A percentile compares a stretch with the other conserved stretches of the same genome.
phyloP scores from a whole-genome alignment of 2,329 filamentous ascomycete genomes.

The Xylariaceae sp. region DNA sequence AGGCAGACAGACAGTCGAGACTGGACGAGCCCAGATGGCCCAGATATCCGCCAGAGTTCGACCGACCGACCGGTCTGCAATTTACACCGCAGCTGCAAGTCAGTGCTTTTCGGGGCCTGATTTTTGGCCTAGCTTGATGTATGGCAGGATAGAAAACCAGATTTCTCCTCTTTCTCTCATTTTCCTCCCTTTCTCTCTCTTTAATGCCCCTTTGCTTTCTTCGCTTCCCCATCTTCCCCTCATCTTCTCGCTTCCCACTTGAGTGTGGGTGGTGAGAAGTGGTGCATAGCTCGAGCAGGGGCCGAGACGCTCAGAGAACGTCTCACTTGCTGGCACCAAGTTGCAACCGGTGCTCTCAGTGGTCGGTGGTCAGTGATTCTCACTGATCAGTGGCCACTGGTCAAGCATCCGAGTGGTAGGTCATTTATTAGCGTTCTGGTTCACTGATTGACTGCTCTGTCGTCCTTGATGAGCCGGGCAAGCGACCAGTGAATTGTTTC shows the following conservation, averaged over 20 bases:
- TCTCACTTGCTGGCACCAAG: background rate
- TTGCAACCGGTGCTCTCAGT: background rate
- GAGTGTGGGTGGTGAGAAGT: constrained; percentile 7
- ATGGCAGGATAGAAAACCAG: constrained; percentile 12
- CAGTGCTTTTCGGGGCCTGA: background rate
- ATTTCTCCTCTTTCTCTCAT: background rate
- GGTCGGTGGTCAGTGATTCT: background rate
- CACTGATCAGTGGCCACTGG: background rate
- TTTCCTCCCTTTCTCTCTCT: background rate
- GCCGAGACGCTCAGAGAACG: constrained; percentile 8
- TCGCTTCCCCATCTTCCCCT: constrained; percentile 2
- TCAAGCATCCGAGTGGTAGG: background rate
- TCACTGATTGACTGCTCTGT: too few species aligned
- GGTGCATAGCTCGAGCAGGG: constrained; percentile 8
- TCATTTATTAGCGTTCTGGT: too few species aligned
- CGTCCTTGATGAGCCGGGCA: too few species aligned
- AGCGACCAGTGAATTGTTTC: too few species aligned
- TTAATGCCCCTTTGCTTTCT: background rate
- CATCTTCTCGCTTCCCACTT: constrained; percentile 1
- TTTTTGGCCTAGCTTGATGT: constrained; percentile 9
- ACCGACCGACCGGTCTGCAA: constrained; percentile 15
- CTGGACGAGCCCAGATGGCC: too few species aligned
- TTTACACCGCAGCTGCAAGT: constrained; percentile 17
- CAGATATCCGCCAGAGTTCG: constrained; percentile 7
- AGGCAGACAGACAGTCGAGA: too few species aligned